Conservation (phyloP, 2,329 filamentous ascomycete genomes). For the Purpureocillium takamizusanense region DNA sequence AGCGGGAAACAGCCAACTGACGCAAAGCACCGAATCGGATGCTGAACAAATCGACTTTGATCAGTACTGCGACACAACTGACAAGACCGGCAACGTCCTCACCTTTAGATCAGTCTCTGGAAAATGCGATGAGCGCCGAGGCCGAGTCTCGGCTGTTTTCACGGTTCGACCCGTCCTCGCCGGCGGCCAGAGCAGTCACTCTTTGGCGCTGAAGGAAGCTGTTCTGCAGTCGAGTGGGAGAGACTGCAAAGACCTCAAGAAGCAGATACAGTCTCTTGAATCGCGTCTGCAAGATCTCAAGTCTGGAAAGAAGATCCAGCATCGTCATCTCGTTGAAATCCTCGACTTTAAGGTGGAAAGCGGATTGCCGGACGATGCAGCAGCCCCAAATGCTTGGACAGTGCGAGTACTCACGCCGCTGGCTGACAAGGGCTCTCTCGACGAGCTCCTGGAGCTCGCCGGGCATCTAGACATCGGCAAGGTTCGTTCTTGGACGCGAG, state of each 20-base stretch:
- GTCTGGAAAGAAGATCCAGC: slow-evolving; percentile 61
- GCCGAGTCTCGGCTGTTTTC: slow-evolving; percentile 59
- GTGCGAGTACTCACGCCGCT: slow-evolving; percentile 68
- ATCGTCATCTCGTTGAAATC: slow-evolving; percentile 69
- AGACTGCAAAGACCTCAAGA: slow-evolving; percentile 58
- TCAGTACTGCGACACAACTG: slow-evolving; percentile 53
- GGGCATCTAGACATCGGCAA: slow-evolving; percentile 65
- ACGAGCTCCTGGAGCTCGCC: slow-evolving; percentile 72
- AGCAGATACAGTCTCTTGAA: slow-evolving; percentile 69
- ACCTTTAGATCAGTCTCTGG: slow-evolving; percentile 64
- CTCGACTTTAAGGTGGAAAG: slow-evolving; percentile 74
- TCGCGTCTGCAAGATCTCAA: slow-evolving; percentile 67
- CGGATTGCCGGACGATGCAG: slow-evolving; percentile 29
- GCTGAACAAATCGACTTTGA: slow-evolving; percentile 51
- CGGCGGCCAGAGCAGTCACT: slow-evolving; percentile 45
- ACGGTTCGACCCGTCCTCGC: slow-evolving; percentile 61
- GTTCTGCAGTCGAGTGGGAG: slow-evolving; percentile 47
- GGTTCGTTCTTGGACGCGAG: slow-evolving; percentile 82
- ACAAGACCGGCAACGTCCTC: slow-evolving; percentile 53
- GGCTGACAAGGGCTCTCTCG: slow-evolving; percentile 73
- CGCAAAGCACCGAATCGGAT: slow-evolving; percentile 16
- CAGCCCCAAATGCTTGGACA: slow-evolving; percentile 47
- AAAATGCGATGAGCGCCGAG: slow-evolving; percentile 56
- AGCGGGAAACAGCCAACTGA: slow-evolving; percentile 13
- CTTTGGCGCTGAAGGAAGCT: slow-evolving; percentile 67